Evolutionary conservation across 257 asterid genomes (phyloP), one percentile per base, ranked within the genome.

Genomic region (Solanum sitiens): DNA sequence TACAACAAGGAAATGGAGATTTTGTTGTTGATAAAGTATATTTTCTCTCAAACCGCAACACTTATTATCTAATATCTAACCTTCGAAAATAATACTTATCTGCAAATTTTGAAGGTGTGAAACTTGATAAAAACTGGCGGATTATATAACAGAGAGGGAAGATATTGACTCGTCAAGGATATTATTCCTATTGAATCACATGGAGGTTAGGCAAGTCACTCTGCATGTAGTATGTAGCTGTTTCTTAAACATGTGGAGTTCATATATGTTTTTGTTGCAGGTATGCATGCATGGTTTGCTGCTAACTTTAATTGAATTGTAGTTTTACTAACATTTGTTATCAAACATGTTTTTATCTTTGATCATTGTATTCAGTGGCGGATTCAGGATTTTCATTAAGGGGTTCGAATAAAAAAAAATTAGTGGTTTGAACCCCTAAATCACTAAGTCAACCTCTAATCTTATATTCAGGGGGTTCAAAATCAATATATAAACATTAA

Each of bases 211-310:
- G 75, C 83, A 16, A 63, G 87, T 85, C 65, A 76, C 61, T 40
- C 40, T 12, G 13, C 59, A n/a, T 76, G 25, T 23, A 76, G 2
- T 42, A 76, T 76, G 23, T 72, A 76, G 40, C 61, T 40, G 83
- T 23, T 40, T 23, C 35, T 40, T 40, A 40, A 42, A n/a, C 59
- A 76, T 23, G 83, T 76, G 83, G 61, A 76, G 83, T 76, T 39
- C 67, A 80, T 33, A 40, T 59, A 42, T 73, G 72, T 86, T 90
- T 84, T 63, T 80, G 84, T 53, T 88, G 89, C 91, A 95, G 98
- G 98, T 89, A 95, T 97, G 98, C 98, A 97, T 88, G 96, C 99
- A 53, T 95, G 98, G 99, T 92, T 95, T 92, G 98, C 93, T 85
- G 98, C 96, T 47, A 47, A 45, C 53, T 45, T 45, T 45, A 45